Percentiles rank a stretch among this genome's conserved stretches.
phyloP scores from a whole-genome alignment of 2,329 filamentous ascomycete genomes.

The Colletotrichum falcatum region DNA sequence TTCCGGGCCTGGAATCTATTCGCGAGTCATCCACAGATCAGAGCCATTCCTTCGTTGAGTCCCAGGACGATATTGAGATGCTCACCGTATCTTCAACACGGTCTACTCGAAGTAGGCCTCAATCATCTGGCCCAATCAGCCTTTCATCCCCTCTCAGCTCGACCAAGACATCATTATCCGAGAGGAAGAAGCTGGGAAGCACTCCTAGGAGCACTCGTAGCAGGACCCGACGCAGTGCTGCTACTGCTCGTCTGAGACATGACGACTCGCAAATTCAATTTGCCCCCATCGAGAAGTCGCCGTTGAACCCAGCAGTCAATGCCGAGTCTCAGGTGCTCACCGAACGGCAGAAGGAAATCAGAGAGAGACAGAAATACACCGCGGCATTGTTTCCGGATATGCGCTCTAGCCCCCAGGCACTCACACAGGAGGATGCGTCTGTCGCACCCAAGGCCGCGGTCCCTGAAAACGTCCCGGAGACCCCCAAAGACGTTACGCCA shows the following conservation, averaged over 20 bases:
- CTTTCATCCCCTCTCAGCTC: constrained; percentile 50
- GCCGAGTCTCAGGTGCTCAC: constrained; percentile 81
- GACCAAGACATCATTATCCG: constrained; percentile 49
- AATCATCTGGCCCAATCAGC: constrained; percentile 39
- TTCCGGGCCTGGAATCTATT: constrained; percentile 58
- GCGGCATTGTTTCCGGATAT: constrained; percentile 75
- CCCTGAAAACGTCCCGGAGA: constrained; percentile 37
- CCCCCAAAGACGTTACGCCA: constrained; percentile 57
- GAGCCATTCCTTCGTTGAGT: constrained; percentile 59
- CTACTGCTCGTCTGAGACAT: constrained; percentile 72
- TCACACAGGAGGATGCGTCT: constrained; percentile 32
- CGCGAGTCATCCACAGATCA: constrained; percentile 55
- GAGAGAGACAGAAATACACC: constrained; percentile 77
- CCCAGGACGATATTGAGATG: constrained; percentile 58
- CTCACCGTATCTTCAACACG: constrained; percentile 43
- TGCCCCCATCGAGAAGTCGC: constrained; percentile 73
- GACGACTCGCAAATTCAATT: constrained; percentile 88
- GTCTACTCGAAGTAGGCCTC: constrained; percentile 43
- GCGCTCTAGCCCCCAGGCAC: constrained; percentile 62
- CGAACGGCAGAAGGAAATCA: constrained; percentile 82
- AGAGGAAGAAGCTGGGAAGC: constrained; percentile 44
- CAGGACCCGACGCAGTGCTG: constrained; percentile 20
- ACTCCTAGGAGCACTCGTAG: constrained; percentile 42
- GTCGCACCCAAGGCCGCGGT: constrained; percentile 22
- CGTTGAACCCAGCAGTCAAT: constrained; percentile 55